Evolutionary conservation across 2,329 filamentous ascomycete genomes (phyloP), one percentile per base, ranked within the genome.

Genomic region (Fusarium buxicola): DNA sequence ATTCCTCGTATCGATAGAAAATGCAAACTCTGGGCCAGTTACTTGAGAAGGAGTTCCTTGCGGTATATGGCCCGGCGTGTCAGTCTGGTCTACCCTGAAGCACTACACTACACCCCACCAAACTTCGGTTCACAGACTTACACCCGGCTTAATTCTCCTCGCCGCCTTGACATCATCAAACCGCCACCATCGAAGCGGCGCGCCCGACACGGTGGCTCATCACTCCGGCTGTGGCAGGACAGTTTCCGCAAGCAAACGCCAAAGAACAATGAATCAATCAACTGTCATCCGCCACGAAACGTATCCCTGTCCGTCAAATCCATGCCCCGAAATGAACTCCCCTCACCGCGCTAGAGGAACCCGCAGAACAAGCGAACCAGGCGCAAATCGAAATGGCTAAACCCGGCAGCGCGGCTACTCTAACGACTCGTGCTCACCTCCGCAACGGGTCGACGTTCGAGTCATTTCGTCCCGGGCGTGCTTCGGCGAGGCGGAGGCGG

Each of bases 391-490:
- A n/a, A n/a, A n/a, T n/a, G n/a, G n/a, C n/a, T n/a, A 21, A 21
- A 21, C 4, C 6, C 21, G 21, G 4, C 21, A 21, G 6, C 21
- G 4, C 21, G 21, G 21, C 21, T 21, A 21, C 21, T 21, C 4
- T 4, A 21, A 21, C 21, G 27, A 38, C 38, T 44, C 18, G 25
- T 28, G 45, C 16, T 50, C 28, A 13, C 16, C 34, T n/a, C 38
- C 16, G 55, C 21, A 60, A 47, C 48, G 45, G 46, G 40, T 62
- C 41, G 53, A 18, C 31, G 48, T 10, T 18, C 30, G 43, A 63
- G 34, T 58, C 58, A 58, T 15, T 15, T n/a, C 13, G n/a, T 5
- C 24, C 38, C 38, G 38, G 36, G 24, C 25, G 24, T 41, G 38
- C 38, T 41, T 41, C 38, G 25, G 38, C 38, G 38, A 10, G 38